phyloP scores from a whole-genome alignment of 257 asterid genomes.

The Marsdenia floribunda region DNA sequence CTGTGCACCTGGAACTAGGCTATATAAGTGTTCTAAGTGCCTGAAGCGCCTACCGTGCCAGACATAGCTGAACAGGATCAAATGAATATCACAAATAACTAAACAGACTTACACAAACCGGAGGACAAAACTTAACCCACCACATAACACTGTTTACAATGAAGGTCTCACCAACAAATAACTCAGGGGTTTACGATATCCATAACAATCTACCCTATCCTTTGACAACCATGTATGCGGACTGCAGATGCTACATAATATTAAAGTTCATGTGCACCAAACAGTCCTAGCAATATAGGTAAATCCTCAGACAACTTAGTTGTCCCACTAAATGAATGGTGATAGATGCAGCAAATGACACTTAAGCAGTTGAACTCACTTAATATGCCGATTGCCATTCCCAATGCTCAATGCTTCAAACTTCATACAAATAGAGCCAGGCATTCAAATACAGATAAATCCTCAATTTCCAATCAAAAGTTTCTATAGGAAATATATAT shows the following conservation, averaged over 20 bases:
- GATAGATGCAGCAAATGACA: not conserved
- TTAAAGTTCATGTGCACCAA: not conserved
- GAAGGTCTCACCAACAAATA: not conserved
- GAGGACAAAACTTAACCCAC: not conserved
- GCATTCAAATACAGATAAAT: not conserved
- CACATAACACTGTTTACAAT: not conserved
- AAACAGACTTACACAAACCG: not conserved
- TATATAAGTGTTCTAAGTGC: too few relatives aligned
- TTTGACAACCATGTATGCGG: not conserved
- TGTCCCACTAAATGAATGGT: not conserved
- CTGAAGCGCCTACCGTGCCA: too few relatives aligned
- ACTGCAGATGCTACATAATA: not conserved
- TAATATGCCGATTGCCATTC: not conserved
- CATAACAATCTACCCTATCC: not conserved
- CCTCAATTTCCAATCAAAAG: not conserved
- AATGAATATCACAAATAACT: not conserved
- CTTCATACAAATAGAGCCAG: not conserved
- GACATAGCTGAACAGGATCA: not conserved
- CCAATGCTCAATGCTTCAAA: not conserved
- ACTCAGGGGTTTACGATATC: not conserved
- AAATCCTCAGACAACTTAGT: not conserved
- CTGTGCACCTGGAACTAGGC: too few relatives aligned
- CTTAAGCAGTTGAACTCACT: not conserved
- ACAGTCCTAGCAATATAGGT: not conserved
- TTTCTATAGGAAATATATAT: not conserved